These are phyloP conservation scores for Neolecta irregularis DNA, from an alignment of 1,139 yeast genomes.

Conservation along the genomic window DNA sequence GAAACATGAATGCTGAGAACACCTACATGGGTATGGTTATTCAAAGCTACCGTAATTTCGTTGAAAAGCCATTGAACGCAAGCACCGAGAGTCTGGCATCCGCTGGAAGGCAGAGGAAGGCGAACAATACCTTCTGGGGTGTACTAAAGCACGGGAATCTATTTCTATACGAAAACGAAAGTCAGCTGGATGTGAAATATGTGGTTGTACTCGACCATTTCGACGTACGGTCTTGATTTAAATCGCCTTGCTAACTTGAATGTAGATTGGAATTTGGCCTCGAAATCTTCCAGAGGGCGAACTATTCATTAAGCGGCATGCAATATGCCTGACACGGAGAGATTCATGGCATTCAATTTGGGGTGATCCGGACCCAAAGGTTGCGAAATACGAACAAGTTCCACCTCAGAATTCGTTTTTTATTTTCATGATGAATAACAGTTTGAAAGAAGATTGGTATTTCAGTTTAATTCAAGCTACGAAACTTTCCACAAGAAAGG, in stretches of 20 bases:
- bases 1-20: neutral
- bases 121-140: slow-evolving; percentile 14
- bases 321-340: slow-evolving; percentile 40
- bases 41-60: neutral
- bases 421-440: slow-evolving; percentile 59
- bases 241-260: too few species aligned
- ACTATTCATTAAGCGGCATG: slow-evolving; percentile 59
- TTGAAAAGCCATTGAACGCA: neutral
- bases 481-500: neutral
- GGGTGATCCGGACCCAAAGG: neutral
- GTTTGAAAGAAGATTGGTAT: slow-evolving; percentile 85
- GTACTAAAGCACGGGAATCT: slow-evolving; percentile 57
- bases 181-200: slow-evolving; percentile 50
- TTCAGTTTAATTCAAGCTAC: neutral
- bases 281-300: slow-evolving; percentile 52
- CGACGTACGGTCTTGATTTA: too few species aligned
- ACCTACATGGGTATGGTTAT: neutral
- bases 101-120: neutral
- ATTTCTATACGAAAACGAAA: slow-evolving; percentile 58
- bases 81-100: too few species aligned
- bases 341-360: neutral
- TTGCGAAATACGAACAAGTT: neutral
- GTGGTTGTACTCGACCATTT: slow-evolving; percentile 60
- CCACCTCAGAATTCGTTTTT: slow-evolving; percentile 29
- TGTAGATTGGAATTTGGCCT: slow-evolving; percentile 88